Percentiles rank a stretch among this genome's conserved stretches.
Conservation (phyloP, 169 alveolate species). For the Cryptosporidium tyzzeri region DNA sequence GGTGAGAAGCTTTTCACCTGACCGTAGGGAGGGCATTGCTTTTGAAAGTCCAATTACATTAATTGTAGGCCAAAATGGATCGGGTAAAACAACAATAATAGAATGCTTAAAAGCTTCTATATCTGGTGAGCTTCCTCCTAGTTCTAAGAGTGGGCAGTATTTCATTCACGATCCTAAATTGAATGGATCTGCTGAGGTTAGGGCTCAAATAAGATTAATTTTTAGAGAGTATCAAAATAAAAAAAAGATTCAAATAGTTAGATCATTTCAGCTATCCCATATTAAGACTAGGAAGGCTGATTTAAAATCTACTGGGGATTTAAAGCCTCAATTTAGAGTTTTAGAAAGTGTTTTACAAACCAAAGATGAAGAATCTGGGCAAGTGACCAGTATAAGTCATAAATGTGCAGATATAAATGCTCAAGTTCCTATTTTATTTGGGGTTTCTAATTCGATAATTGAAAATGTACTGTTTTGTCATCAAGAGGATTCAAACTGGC, state of each 20-base stretch:
- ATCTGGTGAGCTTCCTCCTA: slow-evolving; percentile 97
- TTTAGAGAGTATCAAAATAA: slow-evolving; percentile 81
- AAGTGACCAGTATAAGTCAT: slow-evolving; percentile 80
- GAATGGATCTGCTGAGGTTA: slow-evolving; percentile 87
- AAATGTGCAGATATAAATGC: slow-evolving; percentile 91
- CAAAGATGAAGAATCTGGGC: slow-evolving; percentile 77
- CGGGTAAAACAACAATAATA: slow-evolving; percentile 98
- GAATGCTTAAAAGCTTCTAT: slow-evolving; percentile 95
- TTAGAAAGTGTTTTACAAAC: slow-evolving; percentile 78
- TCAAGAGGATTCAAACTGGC: slow-evolving; percentile 98
- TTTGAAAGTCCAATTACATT: slow-evolving; percentile 96
- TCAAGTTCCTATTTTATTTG: slow-evolving; percentile 94
- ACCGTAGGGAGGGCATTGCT: slow-evolving; percentile 89
- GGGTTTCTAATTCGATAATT: slow-evolving; percentile 92
- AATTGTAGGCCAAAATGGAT: slow-evolving; percentile 98
- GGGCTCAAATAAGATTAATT: slow-evolving; percentile 89
- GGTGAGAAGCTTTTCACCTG: slow-evolving; percentile 94
- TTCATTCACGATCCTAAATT: slow-evolving; percentile 94
- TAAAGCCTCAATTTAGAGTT: slow-evolving; percentile 82
- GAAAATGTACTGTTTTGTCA: slow-evolving; percentile 98
- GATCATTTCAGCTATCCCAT: slow-evolving; percentile 86
- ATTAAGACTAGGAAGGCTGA: slow-evolving; percentile 78
- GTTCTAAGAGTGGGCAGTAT: slow-evolving; percentile 93
- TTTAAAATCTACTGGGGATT: slow-evolving; percentile 61
- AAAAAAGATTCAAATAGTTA: slow-evolving; percentile 83